These are phyloP conservation scores for Colletotrichum somersetense DNA, from an alignment of 2,329 filamentous ascomycete species.

Conservation along the genomic window DNA sequence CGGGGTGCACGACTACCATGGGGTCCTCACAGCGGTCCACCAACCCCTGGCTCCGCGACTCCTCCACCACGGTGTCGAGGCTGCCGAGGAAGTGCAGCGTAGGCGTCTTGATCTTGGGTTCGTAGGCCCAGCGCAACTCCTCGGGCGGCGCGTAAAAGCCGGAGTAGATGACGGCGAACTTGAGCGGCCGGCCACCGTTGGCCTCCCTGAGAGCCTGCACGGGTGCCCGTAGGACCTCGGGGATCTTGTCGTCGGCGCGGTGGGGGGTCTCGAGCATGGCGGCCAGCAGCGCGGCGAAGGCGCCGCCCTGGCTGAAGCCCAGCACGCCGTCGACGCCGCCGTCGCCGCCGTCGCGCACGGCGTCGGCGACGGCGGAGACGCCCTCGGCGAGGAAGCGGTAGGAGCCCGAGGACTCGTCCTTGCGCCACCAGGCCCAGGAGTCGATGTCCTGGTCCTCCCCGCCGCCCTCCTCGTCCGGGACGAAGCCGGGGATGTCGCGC, in stretches of 20 bases:
- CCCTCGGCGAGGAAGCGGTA: conserved; percentile 81
- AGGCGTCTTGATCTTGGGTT: conserved; percentile 81
- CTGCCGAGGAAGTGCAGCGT: conserved; percentile 86
- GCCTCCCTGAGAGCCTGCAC: conserved; percentile 60
- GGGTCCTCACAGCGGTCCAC: conserved; percentile 72
- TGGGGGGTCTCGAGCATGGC: conserved; percentile 73
- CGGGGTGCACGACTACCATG: conserved; percentile 77
- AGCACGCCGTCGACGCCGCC: conserved; percentile 82
- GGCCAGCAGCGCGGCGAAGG: conserved; percentile 78
- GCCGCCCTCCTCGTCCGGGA: conserved; percentile 46
- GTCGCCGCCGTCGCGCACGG: conserved; percentile 73
- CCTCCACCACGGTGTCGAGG: conserved; percentile 89
- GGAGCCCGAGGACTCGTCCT: conserved; percentile 70
- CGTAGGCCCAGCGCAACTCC: conserved; percentile 74
- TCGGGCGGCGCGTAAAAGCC: conserved; percentile 78
- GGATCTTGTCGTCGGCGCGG: conserved; percentile 44
- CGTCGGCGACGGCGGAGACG: conserved; percentile 70
- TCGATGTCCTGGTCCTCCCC: conserved; percentile 66
- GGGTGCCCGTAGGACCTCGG: conserved; percentile 55
- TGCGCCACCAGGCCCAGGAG: conserved; percentile 86
- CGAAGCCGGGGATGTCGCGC: conserved; percentile 78
- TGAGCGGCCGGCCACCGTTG: conserved; percentile 63
- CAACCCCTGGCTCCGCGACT: conserved; percentile 75
- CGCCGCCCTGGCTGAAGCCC: conserved; percentile 86
- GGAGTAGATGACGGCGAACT: conserved; percentile 82